phyloP scores from a whole-genome alignment of 306 rosid species.

The Psophocarpus tetragonolobus region DNA sequence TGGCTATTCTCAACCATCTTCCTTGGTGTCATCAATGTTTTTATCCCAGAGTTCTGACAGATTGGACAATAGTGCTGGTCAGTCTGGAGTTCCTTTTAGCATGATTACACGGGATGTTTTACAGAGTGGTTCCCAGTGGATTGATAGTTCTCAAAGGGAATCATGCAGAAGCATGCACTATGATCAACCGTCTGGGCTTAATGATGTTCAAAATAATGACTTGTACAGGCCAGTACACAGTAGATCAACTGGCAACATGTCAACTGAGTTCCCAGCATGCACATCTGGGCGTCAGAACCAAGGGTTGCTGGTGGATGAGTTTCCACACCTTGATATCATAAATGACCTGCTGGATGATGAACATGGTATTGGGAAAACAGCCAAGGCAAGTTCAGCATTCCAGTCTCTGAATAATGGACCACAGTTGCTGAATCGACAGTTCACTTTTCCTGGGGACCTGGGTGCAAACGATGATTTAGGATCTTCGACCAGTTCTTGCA shows the following conservation, averaged over 20 bases:
- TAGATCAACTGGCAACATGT: slow-evolving; percentile 49
- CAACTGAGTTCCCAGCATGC: slow-evolving; percentile 56
- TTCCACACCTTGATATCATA: slow-evolving; percentile 96
- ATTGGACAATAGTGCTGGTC: slow-evolving; percentile 51
- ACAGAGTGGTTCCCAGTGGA: slow-evolving; percentile 72
- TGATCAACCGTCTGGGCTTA: slow-evolving; percentile 51
- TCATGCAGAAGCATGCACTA: slow-evolving; percentile 51
- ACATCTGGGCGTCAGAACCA: slow-evolving; percentile 71
- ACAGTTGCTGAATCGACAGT: slow-evolving; percentile 64
- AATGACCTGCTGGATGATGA: slow-evolving; percentile 96
- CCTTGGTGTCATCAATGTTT: slow-evolving; percentile 62
- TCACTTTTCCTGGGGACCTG: slow-evolving; percentile 71
- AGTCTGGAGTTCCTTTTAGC: slow-evolving; percentile 58
- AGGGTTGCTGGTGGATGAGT: slow-evolving; percentile 77
- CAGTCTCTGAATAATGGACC: slow-evolving; percentile 52
- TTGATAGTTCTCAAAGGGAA: slow-evolving; percentile 65
- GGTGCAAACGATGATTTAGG: slow-evolving; percentile 57
- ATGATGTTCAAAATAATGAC: slow-evolving; percentile 58
- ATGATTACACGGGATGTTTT: slow-evolving; percentile 54
- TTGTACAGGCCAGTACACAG: slow-evolving; percentile 59
- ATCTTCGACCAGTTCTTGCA: slow-evolving; percentile 72
- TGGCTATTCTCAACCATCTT: slow-evolving; percentile 59
- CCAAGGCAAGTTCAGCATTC: slow-evolving; percentile 45
- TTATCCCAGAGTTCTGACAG: slow-evolving; percentile 68
- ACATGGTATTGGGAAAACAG: slow-evolving; percentile 46